Evolutionary conservation across 2,329 filamentous ascomycete genomes (phyloP).

Genomic region (Aspergillus tubingensis): DNA sequence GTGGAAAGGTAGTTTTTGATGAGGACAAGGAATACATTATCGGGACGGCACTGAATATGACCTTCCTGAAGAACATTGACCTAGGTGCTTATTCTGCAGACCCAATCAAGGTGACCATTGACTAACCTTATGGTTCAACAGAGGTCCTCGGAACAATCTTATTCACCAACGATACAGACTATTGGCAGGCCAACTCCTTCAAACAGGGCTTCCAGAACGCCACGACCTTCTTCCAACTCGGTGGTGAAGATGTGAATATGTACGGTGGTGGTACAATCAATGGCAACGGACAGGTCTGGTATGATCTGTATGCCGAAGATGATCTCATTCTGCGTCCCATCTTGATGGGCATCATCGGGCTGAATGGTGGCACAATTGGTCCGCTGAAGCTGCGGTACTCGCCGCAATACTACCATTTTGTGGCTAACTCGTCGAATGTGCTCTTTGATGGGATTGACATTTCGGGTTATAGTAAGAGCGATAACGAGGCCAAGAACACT

Average conservation of each 20-base stretch:
- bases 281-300: slow-evolving; percentile 67
- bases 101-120: slow-evolving; percentile 4
- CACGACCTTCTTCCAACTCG: slow-evolving; percentile 67
- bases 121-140: slow-evolving; percentile 24
- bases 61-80: slow-evolving; percentile 65
- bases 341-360: slow-evolving; percentile 58
- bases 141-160: slow-evolving; percentile 61
- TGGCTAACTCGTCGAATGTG: slow-evolving; percentile 66
- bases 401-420: slow-evolving; percentile 64
- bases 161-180: slow-evolving; percentile 68
- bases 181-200: slow-evolving; percentile 68
- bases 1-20: slow-evolving; percentile 63
- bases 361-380: slow-evolving; percentile 60
- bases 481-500: slow-evolving; percentile 64
- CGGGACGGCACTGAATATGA: slow-evolving; percentile 65
- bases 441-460: slow-evolving; percentile 66
- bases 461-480: slow-evolving; percentile 54
- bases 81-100: slow-evolving; percentile 47
- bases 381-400: slow-evolving; percentile 64
- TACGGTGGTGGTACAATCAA: slow-evolving; percentile 66
- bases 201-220: slow-evolving; percentile 66
- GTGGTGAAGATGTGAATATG: slow-evolving; percentile 66
- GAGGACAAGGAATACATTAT: slow-evolving; percentile 60
- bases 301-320: slow-evolving; percentile 61
- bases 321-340: slow-evolving; percentile 61